Evolutionary conservation across 345 rosid genomes (phyloP), one percentile per base, ranked within the genome.

Genomic region (Hibiscus tridactylites): DNA sequence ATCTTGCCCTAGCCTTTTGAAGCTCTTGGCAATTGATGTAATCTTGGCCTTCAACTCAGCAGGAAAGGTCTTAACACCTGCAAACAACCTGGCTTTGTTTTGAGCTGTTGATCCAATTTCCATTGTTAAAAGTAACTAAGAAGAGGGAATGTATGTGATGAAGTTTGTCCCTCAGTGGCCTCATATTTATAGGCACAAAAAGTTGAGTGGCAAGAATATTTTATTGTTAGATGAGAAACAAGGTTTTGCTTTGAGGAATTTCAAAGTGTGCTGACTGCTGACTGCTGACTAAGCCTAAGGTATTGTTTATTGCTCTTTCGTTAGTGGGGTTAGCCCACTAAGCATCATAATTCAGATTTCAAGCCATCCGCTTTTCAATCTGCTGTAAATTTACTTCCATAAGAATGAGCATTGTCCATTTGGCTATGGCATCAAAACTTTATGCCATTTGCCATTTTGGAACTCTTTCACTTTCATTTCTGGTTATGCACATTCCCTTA

Each of bases 1-100:
- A 80, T 80, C 86, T 79, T 85, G 76, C 19, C 79, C 94, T 2
- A 87, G 71, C 71, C 83, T 86, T 70, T 68, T 84, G 7, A 81
- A 70, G 64, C 76, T 79, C 52, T 68, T 80, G 7, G 80, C 74
- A 39, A 63, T 33, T 15, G 72, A 67, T 9, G 57, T 72, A 42
- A 75, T 79, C 71, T 67, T 54, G 5, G 74, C 78, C 73, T 73
- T 85, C 47, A 79, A 59, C 61, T 69, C 76, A 61, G 26, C 60
- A 56, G 78, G 74, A 57, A 80, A 53, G 19, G 75, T 76, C 78
- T 71, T 78, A 10, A 81, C 81, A 29, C 65, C 54, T 24, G 71
- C 71, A 6, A 75, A 78, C 63, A 52, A 56, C 10, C 81, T 74
- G 29, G 74, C 76, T 73, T 72, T 85, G 54, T 35, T 72, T 74